Evolutionary conservation across 2,329 filamentous ascomycete species (phyloP).

Genomic region (Cladosporium sp.): DNA sequence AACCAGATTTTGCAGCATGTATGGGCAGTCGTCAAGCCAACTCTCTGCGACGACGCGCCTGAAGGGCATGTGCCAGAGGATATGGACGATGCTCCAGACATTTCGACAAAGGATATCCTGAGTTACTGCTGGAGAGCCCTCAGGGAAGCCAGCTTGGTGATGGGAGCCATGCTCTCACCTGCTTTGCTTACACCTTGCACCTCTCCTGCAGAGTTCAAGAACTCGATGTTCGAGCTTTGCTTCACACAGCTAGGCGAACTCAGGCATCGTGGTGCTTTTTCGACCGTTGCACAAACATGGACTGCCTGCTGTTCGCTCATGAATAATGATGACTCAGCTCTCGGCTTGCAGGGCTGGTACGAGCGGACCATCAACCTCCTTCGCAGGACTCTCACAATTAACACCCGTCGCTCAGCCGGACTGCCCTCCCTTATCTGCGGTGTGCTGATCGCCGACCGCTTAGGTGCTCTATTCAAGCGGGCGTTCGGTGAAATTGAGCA

Average conservation of each 20-base stretch:
- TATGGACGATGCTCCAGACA: constrained; percentile 68
- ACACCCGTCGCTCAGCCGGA: constrained; percentile 86
- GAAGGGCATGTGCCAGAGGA: constrained; percentile 84
- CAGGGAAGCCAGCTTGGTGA: constrained; percentile 81
- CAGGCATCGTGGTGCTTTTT: constrained; percentile 89
- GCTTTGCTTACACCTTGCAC: constrained; percentile 4
- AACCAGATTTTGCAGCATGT: constrained; percentile 56
- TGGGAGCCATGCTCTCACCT: constrained; percentile 20
- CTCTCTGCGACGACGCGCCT: constrained; percentile 91
- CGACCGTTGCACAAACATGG: constrained; percentile 88
- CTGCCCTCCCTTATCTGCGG: constrained; percentile 85
- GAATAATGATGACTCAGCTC: constrained; percentile 45
- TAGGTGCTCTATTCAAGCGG: constrained; percentile 59
- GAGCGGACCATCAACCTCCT: constrained; percentile 36
- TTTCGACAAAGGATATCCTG: constrained; percentile 83
- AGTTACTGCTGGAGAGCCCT: constrained; percentile 94
- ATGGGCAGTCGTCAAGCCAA: constrained; percentile 73
- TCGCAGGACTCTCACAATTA: constrained; percentile 59
- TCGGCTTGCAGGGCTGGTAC: constrained; percentile 70
- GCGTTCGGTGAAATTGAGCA: constrained; percentile 65
- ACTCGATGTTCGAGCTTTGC: constrained; percentile 55
- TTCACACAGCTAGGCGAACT: constrained; percentile 82
- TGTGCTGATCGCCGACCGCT: constrained; percentile 68
- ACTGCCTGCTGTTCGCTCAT: constrained; percentile 65
- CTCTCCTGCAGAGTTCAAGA: constrained; percentile 9